Conservation (phyloP, 106 monocot genomes). For the Chionographis japonica region DNA sequence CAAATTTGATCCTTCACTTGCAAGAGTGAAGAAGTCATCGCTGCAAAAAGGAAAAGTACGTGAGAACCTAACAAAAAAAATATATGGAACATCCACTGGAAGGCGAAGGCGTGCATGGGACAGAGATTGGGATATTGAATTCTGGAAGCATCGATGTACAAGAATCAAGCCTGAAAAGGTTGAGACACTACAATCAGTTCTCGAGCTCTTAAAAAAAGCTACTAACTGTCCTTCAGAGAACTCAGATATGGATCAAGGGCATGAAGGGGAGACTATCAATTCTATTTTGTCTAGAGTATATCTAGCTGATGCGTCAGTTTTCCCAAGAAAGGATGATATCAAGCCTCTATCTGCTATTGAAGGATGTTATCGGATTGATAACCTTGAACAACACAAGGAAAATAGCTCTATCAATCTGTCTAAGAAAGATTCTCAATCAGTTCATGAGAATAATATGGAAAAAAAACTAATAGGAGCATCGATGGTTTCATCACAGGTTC, state of each 20-base stretch:
- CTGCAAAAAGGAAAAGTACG: constrained; percentile 71
- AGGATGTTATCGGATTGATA: constrained; percentile 20
- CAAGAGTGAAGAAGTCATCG: constrained; percentile 37
- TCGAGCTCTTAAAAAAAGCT: constrained; percentile 65
- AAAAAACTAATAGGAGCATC: constrained; percentile 11
- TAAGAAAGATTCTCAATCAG: constrained; percentile 12
- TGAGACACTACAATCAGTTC: constrained; percentile 77
- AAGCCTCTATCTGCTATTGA: constrained; percentile 66
- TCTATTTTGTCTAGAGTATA: constrained; percentile 89
- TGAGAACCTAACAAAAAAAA: constrained; percentile 84
- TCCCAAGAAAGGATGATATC: constrained; percentile 80
- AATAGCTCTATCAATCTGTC: not conserved
- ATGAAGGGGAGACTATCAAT: constrained; percentile 27
- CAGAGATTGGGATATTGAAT: constrained; percentile 84
- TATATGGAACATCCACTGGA: constrained; percentile 74
- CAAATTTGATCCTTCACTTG: constrained; percentile 22
- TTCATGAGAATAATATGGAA: not conserved
- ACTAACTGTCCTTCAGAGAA: constrained; percentile 24
- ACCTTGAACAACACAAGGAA: constrained; percentile 8
- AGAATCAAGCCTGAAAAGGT: constrained; percentile 59
- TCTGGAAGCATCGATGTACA: constrained; percentile 77
- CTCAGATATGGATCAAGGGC: constrained; percentile 28
- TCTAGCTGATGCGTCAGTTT: constrained; percentile 86
- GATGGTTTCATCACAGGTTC: constrained; percentile 5
- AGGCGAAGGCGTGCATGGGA: constrained; percentile 69